Conservation (phyloP, 164 flowering plant species). For the Sedum album region DNA sequence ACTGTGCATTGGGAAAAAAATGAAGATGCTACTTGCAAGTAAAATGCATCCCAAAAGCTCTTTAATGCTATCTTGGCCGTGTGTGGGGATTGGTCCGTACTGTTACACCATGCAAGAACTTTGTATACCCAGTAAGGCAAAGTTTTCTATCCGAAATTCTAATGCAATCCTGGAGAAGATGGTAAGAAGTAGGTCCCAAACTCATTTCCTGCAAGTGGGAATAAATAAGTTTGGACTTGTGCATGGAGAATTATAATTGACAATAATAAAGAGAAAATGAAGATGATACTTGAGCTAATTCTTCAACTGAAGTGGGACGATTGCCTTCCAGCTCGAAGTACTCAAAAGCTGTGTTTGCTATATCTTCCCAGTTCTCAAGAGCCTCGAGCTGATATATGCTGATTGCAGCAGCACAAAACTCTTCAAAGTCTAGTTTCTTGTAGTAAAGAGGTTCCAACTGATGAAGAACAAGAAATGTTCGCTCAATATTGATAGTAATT, state of each 20-base stretch:
- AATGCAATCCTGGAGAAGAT: constrained; percentile 71
- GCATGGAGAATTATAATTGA: background rate
- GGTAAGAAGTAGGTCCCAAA: constrained; percentile 54
- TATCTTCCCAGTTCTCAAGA: constrained; percentile 73
- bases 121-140: constrained; percentile 76
- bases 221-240: background rate
- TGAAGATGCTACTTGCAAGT: background rate
- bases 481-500: background rate
- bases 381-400: constrained; percentile 87
- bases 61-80: constrained; percentile 38
- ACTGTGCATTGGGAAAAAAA: background rate
- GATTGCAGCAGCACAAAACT: constrained; percentile 92
- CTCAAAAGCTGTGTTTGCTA: constrained; percentile 60
- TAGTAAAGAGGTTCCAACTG: constrained; percentile 76
- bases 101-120: constrained; percentile 88
- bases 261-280: background rate
- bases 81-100: constrained; percentile 44
- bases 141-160: constrained; percentile 70
- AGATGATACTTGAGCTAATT: constrained; percentile 59
- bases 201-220: constrained; percentile 62
- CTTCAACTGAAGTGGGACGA: constrained; percentile 56
- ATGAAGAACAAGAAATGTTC: background rate
- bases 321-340: constrained; percentile 83
- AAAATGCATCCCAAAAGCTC: background rate
- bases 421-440: constrained; percentile 70